Percentiles rank a stretch among this genome's conserved stretches.
Evolutionary conservation across 2,329 filamentous ascomycete genomes (phyloP).

Genomic region (Pyricularia sp.): DNA sequence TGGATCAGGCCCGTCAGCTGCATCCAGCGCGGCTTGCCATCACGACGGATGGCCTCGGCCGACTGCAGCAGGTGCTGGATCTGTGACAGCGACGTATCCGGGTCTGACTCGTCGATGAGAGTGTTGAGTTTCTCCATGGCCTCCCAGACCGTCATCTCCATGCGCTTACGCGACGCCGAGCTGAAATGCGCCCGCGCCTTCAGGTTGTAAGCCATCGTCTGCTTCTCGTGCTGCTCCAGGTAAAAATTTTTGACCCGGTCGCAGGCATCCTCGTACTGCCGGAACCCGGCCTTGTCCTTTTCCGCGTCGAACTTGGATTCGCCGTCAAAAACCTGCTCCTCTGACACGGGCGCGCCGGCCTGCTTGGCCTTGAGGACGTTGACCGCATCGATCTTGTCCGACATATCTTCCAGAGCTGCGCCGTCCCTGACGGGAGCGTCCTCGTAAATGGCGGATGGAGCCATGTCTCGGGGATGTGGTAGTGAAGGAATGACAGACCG

Average conservation of each 20-base stretch:
- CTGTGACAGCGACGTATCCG: constrained; percentile 77
- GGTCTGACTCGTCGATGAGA: constrained; percentile 83
- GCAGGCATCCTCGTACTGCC: constrained; percentile 75
- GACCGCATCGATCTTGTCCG: constrained; percentile 24
- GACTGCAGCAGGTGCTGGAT: constrained; percentile 86
- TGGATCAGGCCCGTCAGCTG: constrained; percentile 70
- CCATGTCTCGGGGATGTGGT: constrained; percentile 14
- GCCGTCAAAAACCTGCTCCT: constrained; percentile 10
- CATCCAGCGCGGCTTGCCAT: constrained; percentile 78
- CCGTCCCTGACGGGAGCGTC: constrained; percentile 11
- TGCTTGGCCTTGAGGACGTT: constrained; percentile 20
- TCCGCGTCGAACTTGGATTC: constrained; percentile 19
- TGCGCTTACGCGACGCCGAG: constrained; percentile 48
- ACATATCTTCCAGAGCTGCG: constrained; percentile 21
- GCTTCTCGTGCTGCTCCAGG: constrained; percentile 59
- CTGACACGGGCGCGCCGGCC: constrained; percentile 3
- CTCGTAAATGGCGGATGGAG: constrained; percentile 17
- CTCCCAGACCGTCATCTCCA: constrained; percentile 80
- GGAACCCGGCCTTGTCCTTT: constrained; percentile 24
- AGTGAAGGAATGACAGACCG: too few relatives aligned
- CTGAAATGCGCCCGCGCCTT: constrained; percentile 65
- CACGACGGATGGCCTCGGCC: constrained; percentile 79
- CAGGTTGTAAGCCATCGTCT: constrained; percentile 78
- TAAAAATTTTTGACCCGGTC: constrained; percentile 85
- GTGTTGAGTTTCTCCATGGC: constrained; percentile 91